A percentile compares a stretch with the other conserved stretches of the same genome.
These are phyloP conservation scores for Viola odorata DNA, from an alignment of 345 rosid species.

Conservation along the genomic window DNA sequence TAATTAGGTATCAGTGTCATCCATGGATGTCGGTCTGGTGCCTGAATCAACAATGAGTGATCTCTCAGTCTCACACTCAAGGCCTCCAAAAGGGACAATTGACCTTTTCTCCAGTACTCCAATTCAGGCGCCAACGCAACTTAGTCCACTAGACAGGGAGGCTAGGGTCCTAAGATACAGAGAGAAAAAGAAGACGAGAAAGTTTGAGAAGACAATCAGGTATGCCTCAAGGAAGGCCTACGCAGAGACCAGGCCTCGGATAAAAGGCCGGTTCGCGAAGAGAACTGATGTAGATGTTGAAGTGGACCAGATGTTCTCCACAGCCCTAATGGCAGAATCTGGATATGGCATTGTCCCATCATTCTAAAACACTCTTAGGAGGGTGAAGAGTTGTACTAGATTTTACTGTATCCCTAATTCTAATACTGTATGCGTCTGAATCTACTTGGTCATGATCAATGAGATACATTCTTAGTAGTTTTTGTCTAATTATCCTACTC, in stretches of 20 bases:
- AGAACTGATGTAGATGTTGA: conserved; percentile 55
- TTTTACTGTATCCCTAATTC: conserved; percentile 18
- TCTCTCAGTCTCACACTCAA: conserved; percentile 44
- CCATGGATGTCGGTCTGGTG: conserved; percentile 61
- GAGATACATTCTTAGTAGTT: conserved; percentile 16
- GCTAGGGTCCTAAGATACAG: conserved; percentile 90
- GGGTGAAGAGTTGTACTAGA: neutral
- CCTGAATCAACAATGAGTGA: conserved; percentile 68
- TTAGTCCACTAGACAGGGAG: conserved; percentile 75
- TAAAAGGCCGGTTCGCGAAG: conserved; percentile 92
- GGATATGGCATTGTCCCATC: conserved; percentile 80
- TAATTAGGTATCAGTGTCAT: conserved; percentile 59
- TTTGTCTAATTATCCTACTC: conserved; percentile 14
- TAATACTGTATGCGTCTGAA: conserved; percentile 17
- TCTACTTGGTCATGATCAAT: conserved; percentile 14
- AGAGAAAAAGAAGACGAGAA: conserved; percentile 87
- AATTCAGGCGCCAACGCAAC: conserved; percentile 52
- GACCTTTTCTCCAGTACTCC: conserved; percentile 52
- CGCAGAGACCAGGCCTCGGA: conserved; percentile 87
- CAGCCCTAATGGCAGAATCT: conserved; percentile 41
- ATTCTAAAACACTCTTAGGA: conserved; percentile 27
- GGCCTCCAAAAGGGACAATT: conserved; percentile 47
- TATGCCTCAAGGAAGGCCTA: conserved; percentile 97
- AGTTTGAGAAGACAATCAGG: conserved; percentile 90
- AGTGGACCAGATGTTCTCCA: conserved; percentile 57